phyloP scores from a whole-genome alignment of 1,284 basidiomycete genomes.

The Rhodotorula sp. region DNA sequence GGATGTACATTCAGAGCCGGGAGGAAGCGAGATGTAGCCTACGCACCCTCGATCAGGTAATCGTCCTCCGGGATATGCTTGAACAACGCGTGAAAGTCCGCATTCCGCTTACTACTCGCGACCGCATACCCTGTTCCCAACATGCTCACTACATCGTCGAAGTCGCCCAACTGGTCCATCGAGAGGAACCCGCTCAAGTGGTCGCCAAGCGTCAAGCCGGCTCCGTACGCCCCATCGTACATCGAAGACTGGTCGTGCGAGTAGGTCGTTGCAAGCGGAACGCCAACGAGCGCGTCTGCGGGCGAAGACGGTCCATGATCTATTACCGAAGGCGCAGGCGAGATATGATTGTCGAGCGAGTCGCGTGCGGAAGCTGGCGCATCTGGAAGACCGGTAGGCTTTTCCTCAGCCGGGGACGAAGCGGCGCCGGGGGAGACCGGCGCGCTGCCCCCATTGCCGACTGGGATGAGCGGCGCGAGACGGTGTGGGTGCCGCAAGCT shows the following conservation, averaged over 20 bases:
- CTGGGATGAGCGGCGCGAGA: neutral
- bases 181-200: slow-evolving; percentile 18
- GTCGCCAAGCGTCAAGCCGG: neutral
- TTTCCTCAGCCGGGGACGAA: neutral
- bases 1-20: too few species aligned
- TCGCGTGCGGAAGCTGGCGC: slow-evolving; percentile 5
- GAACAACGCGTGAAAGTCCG: slow-evolving; percentile 94
- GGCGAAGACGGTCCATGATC: neutral
- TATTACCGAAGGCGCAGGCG: neutral
- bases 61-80: slow-evolving; percentile 83
- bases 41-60: slow-evolving; percentile 82
- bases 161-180: slow-evolving; percentile 37
- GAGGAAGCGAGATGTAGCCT: neutral
- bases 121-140: slow-evolving; percentile 69
- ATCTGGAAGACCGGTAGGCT: neutral
- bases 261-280: neutral
- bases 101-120: slow-evolving; percentile 89
- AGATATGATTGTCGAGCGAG: slow-evolving; percentile 20
- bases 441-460: neutral
- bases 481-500: slow-evolving; percentile 20
- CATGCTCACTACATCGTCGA: slow-evolving; percentile 39
- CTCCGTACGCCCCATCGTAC: neutral
- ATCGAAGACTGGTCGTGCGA: neutral
- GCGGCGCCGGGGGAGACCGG: too few species aligned
- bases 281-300: neutral